Percentiles rank a stretch among this genome's conserved stretches.
Conservation (phyloP, 225 moss, liverwort and hornwort genomes). For the Bryoerythrophyllum caledonicum region DNA sequence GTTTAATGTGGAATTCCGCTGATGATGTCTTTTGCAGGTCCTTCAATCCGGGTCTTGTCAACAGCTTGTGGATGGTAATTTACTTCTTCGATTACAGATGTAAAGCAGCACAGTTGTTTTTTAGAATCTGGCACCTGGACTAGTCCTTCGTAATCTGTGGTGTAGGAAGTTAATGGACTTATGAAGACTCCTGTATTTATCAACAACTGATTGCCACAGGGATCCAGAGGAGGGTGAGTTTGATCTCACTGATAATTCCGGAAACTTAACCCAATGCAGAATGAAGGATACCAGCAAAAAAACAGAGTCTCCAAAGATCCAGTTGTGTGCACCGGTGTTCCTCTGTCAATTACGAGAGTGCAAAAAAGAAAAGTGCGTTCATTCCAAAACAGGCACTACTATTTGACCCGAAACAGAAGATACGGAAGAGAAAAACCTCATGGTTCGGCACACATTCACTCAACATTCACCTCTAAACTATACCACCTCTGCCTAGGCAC, state of each 20-base stretch:
- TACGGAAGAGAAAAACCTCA: slow-evolving; percentile 13
- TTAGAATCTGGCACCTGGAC: slow-evolving; percentile 12
- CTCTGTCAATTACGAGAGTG: slow-evolving; percentile 4
- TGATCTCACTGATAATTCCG: too few relatives aligned
- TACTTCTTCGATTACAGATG: slow-evolving; percentile 51
- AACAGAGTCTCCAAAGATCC: not conserved
- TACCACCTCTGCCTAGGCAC: slow-evolving; percentile 34
- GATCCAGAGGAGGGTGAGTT: too few relatives aligned
- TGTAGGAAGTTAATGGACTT: not conserved
- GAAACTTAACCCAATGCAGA: not conserved
- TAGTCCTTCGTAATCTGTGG: not conserved
- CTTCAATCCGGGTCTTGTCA: slow-evolving; percentile 41
- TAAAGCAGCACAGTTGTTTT: slow-evolving; percentile 2
- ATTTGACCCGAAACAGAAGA: slow-evolving; percentile 11
- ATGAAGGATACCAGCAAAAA: not conserved
- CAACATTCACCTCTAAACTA: slow-evolving; percentile 22
- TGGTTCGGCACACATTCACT: slow-evolving; percentile 19
- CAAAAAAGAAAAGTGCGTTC: slow-evolving; percentile 9
- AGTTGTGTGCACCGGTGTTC: not conserved
- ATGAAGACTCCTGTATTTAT: not conserved
- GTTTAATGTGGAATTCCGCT: not conserved
- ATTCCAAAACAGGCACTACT: slow-evolving; percentile 12
- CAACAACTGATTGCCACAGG: too few relatives aligned
- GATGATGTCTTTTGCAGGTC: slow-evolving; percentile 31
- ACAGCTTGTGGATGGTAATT: slow-evolving; percentile 33